A percentile compares a stretch with the other conserved stretches of the same genome.
phyloP scores from a whole-genome alignment of 805 yeast genomes.

The Nakazawaea ambrosiae region DNA sequence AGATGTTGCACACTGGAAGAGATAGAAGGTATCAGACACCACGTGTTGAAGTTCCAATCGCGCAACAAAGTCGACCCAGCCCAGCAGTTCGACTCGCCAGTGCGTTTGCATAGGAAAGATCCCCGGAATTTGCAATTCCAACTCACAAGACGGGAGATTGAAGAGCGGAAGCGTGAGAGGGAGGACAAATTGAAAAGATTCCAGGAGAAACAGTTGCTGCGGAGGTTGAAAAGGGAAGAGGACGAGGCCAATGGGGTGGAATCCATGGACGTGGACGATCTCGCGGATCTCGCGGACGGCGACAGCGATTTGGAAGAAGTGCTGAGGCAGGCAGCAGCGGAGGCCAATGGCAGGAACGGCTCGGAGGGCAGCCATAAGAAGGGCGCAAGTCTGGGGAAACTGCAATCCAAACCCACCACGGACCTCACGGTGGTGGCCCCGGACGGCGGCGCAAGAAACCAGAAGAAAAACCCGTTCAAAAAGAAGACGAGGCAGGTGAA shows the following conservation, averaged over 20 bases:
- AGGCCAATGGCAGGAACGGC: constrained; percentile 17
- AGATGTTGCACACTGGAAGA: constrained; percentile 71
- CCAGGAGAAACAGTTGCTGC: constrained; percentile 20
- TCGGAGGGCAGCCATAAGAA: constrained; percentile 25
- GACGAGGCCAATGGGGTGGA: constrained; percentile 13
- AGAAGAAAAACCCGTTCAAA: constrained; percentile 50
- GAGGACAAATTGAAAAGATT: constrained; percentile 32
- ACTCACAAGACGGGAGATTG: constrained; percentile 70
- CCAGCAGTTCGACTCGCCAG: constrained; percentile 69
- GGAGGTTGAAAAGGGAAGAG: constrained; percentile 9
- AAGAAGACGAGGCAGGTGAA: constrained; percentile 81
- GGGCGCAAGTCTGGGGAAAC: too few species aligned
- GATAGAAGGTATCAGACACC: constrained; percentile 65
- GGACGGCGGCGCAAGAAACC: constrained; percentile 80
- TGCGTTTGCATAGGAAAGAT: constrained; percentile 86
- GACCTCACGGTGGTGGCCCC: constrained; percentile 77
- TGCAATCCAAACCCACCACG: constrained; percentile 24
- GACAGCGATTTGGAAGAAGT: constrained; percentile 20
- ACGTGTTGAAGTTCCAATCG: constrained; percentile 74
- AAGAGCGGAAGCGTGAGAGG: constrained; percentile 46
- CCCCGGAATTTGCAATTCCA: constrained; percentile 88
- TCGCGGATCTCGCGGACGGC: constrained; percentile 19
- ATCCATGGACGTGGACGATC: constrained; percentile 21
- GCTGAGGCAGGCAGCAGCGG: constrained; percentile 15
- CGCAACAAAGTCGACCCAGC: constrained; percentile 66